Base-by-base conservation (phyloP, 2,329 filamentous ascomycete genomes). In the Parasarocladium wereldwijsianum region DNA sequence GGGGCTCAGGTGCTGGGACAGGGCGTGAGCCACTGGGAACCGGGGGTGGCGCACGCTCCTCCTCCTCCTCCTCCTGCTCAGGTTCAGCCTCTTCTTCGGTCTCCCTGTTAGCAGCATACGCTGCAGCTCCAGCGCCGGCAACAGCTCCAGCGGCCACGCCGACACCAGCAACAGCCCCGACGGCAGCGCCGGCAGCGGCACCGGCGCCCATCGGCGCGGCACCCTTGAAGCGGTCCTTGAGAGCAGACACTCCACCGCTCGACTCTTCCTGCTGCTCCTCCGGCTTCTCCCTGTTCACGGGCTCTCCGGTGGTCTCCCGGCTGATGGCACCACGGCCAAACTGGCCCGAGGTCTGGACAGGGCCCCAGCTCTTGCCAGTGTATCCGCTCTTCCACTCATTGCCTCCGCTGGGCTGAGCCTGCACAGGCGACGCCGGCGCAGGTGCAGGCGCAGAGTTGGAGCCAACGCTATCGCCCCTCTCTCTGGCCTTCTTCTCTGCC, bases 401-500 rank as follows among this genome's bases (percentile, higher is more conserved):
- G 34, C 64, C 65, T 36, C 80, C 84, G 45, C 80, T 92, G 46
- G 66, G 64, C 50, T 93, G 84, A 29, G 66, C 62, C 29, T 62
- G 50, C 18, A 84, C 57, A 1, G 74, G 66, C n/a, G n/a, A n/a
- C 23, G 70, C 55, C n/a, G 54, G 43, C 6, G 55, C 38, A 15
- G 60, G 48, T 31, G 56, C 46, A 24, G 66, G 47, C 13, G 60
- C 51, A 29, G 62, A 52, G 50, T 58, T 32, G 34, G 41, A 40
- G 34, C 42, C 40, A n/a, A 23, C 28, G 15, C 27, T 29, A 13
- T 59, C 60, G 26, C 69, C 76, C 30, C 76, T 67, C 50, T 90
- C 75, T 36, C 75, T 76, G 21, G 82, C 87, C 62, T 96, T 96
- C 62, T 86, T 93, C 62, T 98, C 90, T 0, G 87, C 87, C 90